Base-by-base conservation (phyloP, 495 filamentous ascomycete genomes). In the Podospora appendiculata region DNA sequence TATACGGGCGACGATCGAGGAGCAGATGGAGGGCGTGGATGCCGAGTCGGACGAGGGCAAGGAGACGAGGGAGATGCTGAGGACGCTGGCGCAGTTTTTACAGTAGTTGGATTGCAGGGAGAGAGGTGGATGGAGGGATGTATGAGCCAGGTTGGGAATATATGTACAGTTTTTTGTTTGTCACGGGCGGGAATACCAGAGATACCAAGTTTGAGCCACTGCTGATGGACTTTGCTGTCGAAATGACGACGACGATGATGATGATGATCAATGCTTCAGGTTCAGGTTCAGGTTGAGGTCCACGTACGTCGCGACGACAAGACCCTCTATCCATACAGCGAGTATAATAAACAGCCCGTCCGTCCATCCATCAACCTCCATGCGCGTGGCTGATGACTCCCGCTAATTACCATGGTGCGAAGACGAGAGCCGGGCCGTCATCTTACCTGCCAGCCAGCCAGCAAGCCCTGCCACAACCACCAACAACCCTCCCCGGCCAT, bases 31-130 rank as follows among this genome's bases (percentile, higher is more conserved):
- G 11, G 84, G 76, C n/a, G 73, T 89, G 13, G 71, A 74, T 25
- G 72, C 70, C 13, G 74, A 79, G 17, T 75, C 79, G 17, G 72
- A 71, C 5, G 38, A 79, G 17, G 72, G 73, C 46, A 80, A 77
- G 59, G 84, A 84, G 47, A 71, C 78, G 38, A 79, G 73, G 58
- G 86, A 87, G 53, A 89, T 91, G 85, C 74, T 91, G 36, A 70
- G 66, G 47, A 84, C 86, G 7, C 66, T 91, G 44, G 66, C 86
- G 47, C 70, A 79, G 49, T 86, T 84, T 59, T 56, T 86, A 51
- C 72, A 69, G 65, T 72, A 60, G 50, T 8, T n/a, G n/a, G 3
- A 2, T 41, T 49, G 51, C 36, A 38, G 36, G 10, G 3, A 38
- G 3, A 38, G 9, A 38, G 7, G 34, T 36, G 11, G 10, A 13